phyloP scores from a whole-genome alignment of 768 basidiomycete genomes.

The Pulveroboletus ravenelii region DNA sequence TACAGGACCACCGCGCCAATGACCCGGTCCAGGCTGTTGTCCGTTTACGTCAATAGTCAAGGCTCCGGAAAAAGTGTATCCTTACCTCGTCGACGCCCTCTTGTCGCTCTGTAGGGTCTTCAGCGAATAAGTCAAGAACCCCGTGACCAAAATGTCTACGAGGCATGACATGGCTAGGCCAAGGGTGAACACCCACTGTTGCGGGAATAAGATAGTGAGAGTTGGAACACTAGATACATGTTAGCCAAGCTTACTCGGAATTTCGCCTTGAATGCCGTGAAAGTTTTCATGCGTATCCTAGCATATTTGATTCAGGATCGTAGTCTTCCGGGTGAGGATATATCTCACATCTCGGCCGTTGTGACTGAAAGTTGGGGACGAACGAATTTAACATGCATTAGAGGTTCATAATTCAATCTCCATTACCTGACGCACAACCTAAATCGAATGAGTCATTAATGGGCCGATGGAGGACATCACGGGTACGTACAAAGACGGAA shows the following conservation, averaged over 20 bases:
- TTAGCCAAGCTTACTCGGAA: conserved; percentile 15
- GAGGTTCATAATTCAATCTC: neutral
- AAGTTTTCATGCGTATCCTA: conserved; percentile 27
- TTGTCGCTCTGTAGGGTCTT: conserved; percentile 36
- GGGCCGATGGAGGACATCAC: neutral
- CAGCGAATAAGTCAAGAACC: conserved; percentile 41
- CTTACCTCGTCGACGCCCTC: conserved; percentile 37
- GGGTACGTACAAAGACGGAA: conserved; percentile 29
- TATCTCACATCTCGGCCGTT: conserved; percentile 29
- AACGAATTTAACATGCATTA: conserved; percentile 12
- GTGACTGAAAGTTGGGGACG: conserved; percentile 20
- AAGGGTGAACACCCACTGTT: conserved; percentile 47
- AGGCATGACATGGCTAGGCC: conserved; percentile 47
- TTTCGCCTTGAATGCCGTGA: conserved; percentile 20
- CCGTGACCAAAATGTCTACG: conserved; percentile 48
- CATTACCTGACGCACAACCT: conserved; percentile 35
- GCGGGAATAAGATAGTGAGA: conserved; percentile 1
- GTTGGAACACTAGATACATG: neutral
- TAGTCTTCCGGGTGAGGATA: neutral
- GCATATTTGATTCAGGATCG: neutral
- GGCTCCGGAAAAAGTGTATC: neutral
- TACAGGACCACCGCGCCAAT: conserved; percentile 47
- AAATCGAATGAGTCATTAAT: conserved; percentile 1
- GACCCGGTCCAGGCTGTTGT: conserved; percentile 41
- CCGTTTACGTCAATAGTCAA: neutral